Percentiles rank a stretch among this genome's conserved stretches.
Conservation (phyloP, 257 asterid genomes). For the Jaltomata sinuosa region DNA sequence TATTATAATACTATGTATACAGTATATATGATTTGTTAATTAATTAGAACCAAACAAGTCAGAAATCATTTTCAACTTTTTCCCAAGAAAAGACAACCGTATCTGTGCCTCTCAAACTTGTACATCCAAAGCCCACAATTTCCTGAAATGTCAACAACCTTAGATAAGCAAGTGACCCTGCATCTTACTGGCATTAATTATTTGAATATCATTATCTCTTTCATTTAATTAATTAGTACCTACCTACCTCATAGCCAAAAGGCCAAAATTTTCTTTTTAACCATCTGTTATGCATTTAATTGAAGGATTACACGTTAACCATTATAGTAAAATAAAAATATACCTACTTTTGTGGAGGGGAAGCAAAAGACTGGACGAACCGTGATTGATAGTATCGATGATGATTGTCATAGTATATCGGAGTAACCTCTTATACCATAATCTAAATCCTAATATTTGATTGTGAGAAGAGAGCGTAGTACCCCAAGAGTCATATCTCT, state of each 20-base stretch:
- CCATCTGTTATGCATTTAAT: neutral
- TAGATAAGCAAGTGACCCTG: conserved; percentile 19
- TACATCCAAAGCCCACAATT: neutral
- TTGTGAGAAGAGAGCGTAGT: neutral
- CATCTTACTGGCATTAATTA: conserved; percentile 1
- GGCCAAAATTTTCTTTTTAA: neutral
- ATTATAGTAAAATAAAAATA: too few relatives aligned
- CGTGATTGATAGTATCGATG: neutral
- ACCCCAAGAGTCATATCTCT: neutral
- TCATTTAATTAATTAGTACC: neutral
- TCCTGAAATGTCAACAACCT: conserved; percentile 30
- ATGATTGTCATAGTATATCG: neutral
- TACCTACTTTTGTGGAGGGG: too few relatives aligned
- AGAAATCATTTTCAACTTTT: conserved; percentile 24
- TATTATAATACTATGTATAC: neutral
- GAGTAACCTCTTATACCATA: neutral
- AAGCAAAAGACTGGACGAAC: neutral
- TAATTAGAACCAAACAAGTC: conserved; percentile 6
- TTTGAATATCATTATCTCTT: neutral
- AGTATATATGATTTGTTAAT: conserved; percentile 2
- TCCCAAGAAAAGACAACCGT: conserved; percentile 11
- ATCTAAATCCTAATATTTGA: neutral
- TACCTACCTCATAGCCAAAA: neutral
- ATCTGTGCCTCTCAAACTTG: neutral
- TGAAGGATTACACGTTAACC: neutral